Base-by-base conservation (phyloP, 148 eudicot species). In the Silene conica region DNA sequence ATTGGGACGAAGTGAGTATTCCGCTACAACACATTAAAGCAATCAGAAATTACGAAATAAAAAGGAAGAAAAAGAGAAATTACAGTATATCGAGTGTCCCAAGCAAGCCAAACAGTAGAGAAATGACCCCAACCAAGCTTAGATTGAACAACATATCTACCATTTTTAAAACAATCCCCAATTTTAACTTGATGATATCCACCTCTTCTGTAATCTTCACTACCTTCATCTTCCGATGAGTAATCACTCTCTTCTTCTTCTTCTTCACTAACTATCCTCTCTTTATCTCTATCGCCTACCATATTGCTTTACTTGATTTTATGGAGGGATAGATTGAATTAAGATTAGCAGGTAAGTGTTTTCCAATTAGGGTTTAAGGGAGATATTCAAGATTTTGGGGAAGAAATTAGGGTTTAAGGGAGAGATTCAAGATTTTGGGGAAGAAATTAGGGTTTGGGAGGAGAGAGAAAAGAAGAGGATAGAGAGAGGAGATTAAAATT, bases 71-170 rank as follows among this genome's bases (percentile, higher is more conserved):
- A 52, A 75, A 52, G n/a, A 45, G 52, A 71, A 71, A 61, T n/a
- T 75, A 91, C 93, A 38, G 87, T 82, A 69, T 85, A 78, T 48
- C 81, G 88, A 73, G 86, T 80, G 59, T 92, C 97, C 88, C 87
- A 89, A 72, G 97, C 89, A 55, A 92, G 95, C 97, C 97, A 92
- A 76, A 92, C 97, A 72, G 95, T 89, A 67, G 97, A 92, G 78
- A 92, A 92, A 74, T 92, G 92, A 21, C 97, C 94, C 97, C 97
- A 92, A 20, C 97, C 97, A 59, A 92, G 97, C 83, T 92, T 92
- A 73, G 78, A 69, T 77, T 89, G 97, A n/a, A 86, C 90, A 48
- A 89, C 81, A 70, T 88, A 92, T 60, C 91, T 83, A 8, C 86
- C 89, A 64, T 83, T 81, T 73, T 82, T 87, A 76, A 92, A 92